phyloP scores from a whole-genome alignment of 768 basidiomycete genomes.

The Collybia mongolica region DNA sequence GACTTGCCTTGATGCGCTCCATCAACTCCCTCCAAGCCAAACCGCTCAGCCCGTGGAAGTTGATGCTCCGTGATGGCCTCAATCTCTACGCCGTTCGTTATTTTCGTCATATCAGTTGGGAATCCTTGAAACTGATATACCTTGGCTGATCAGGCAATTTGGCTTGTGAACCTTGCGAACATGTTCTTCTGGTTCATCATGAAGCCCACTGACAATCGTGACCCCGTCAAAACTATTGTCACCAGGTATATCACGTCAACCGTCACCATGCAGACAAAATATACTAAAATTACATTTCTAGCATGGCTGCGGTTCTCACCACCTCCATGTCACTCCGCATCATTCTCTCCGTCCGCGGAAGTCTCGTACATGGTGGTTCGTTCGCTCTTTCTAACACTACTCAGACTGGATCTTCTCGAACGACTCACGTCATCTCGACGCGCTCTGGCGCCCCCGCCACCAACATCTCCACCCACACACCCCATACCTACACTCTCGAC shows the following conservation, averaged over 20 bases:
- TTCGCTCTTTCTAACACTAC: slow-evolving; percentile 57
- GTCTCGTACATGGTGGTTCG: slow-evolving; percentile 67
- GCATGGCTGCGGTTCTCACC: slow-evolving; percentile 85
- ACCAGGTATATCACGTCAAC: slow-evolving; percentile 42
- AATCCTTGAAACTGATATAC: slow-evolving; percentile 5
- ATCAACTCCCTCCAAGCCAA: slow-evolving; percentile 56
- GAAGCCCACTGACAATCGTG: slow-evolving; percentile 54
- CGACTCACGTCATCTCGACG: slow-evolving; percentile 50
- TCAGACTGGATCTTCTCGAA: slow-evolving; percentile 42
- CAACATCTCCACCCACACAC: slow-evolving; percentile 30
- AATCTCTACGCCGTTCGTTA: slow-evolving; percentile 74
- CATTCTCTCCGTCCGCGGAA: slow-evolving; percentile 78
- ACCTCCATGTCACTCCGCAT: slow-evolving; percentile 88
- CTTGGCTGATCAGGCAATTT: slow-evolving; percentile 49
- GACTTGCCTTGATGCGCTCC: slow-evolving; percentile 60
- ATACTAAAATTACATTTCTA: slow-evolving; percentile 12
- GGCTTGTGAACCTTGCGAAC: slow-evolving; percentile 79
- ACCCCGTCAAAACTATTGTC: slow-evolving; percentile 80
- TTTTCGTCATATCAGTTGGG: background rate
- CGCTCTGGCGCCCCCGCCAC: slow-evolving; percentile 38
- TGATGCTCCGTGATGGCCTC: slow-evolving; percentile 88
- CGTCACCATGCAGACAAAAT: background rate
- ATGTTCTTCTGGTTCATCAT: slow-evolving; percentile 87
- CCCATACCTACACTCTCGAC: slow-evolving; percentile 53
- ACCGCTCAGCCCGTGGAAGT: slow-evolving; percentile 68